phyloP scores from a whole-genome alignment of 1,284 basidiomycete species.

The Sparassis latifolia region DNA sequence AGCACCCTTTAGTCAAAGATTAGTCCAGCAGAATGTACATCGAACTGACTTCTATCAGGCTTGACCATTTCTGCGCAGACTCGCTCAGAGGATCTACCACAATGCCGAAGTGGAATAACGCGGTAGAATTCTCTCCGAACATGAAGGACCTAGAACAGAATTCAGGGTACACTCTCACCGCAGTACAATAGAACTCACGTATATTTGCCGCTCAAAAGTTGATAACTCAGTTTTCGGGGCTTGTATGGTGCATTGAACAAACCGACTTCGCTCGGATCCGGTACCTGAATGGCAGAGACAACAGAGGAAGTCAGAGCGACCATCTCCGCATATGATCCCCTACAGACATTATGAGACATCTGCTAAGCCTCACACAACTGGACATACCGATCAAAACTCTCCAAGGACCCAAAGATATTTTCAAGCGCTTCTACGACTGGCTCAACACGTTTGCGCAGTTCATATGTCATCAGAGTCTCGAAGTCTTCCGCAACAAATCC shows the following conservation, averaged over 20 bases:
- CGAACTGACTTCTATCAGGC: slow-evolving; percentile 59
- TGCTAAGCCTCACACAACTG: background rate
- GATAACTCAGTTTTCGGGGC: slow-evolving; percentile 55
- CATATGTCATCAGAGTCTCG: slow-evolving; percentile 60
- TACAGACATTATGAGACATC: slow-evolving; percentile 19
- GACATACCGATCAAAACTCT: slow-evolving; percentile 12
- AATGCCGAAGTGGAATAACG: slow-evolving; percentile 69
- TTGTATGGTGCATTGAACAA: slow-evolving; percentile 58
- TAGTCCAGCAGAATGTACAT: background rate
- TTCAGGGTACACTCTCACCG: background rate
- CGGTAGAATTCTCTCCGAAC: slow-evolving; percentile 59
- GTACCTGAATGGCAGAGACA: slow-evolving; percentile 57
- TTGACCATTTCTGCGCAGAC: slow-evolving; percentile 79
- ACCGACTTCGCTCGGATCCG: slow-evolving; percentile 68
- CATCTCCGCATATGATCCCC: slow-evolving; percentile 49
- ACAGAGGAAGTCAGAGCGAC: slow-evolving; percentile 66
- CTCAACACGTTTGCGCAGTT: slow-evolving; percentile 61
- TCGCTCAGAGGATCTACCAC: slow-evolving; percentile 86
- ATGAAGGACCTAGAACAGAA: slow-evolving; percentile 50
- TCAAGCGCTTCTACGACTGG: slow-evolving; percentile 63
- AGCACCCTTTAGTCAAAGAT: slow-evolving; percentile 2
- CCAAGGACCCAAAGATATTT: slow-evolving; percentile 38
- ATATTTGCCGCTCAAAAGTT: slow-evolving; percentile 49
- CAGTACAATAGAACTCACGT: slow-evolving; percentile 38
- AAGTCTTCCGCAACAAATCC: slow-evolving; percentile 68